Conservation (phyloP, 1,284 basidiomycete genomes). For the Inonotus obliquus region DNA sequence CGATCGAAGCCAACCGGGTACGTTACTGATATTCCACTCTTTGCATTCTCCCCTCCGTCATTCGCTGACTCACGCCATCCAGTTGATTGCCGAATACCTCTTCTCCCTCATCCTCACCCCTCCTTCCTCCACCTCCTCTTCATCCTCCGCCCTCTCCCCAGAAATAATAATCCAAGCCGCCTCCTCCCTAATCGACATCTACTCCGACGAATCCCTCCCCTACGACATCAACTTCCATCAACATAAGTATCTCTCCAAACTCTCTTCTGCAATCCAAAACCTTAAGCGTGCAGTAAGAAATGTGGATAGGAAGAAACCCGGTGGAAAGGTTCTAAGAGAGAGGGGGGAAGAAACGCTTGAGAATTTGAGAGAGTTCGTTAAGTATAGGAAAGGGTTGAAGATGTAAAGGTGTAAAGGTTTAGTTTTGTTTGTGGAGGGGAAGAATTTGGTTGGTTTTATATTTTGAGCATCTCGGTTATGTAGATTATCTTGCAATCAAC, state of each 20-base stretch:
- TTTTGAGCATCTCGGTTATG: too few relatives aligned
- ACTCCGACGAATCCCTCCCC: slow-evolving; percentile 81
- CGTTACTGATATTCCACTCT: slow-evolving; percentile 21
- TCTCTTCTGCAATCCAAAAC: slow-evolving; percentile 50
- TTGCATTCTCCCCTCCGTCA: slow-evolving; percentile 13
- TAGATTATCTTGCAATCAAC: too few relatives aligned
- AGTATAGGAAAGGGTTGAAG: slow-evolving; percentile 68
- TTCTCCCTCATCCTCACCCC: slow-evolving; percentile 47
- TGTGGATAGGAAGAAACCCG: slow-evolving; percentile 53
- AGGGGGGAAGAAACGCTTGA: slow-evolving; percentile 74
- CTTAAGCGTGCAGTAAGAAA: slow-evolving; percentile 55
- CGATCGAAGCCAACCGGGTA: slow-evolving; percentile 70
- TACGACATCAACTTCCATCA: slow-evolving; percentile 83
- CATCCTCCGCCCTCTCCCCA: slow-evolving; percentile 41
- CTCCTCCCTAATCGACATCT: slow-evolving; percentile 91
- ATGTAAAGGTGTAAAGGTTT: slow-evolving; percentile 23
- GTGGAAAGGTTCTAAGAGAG: slow-evolving; percentile 49
- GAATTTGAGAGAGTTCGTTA: slow-evolving; percentile 86
- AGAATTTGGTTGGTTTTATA: not conserved
- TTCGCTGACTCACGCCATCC: slow-evolving; percentile 10
- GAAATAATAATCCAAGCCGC: slow-evolving; percentile 79
- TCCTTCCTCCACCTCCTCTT: not conserved
- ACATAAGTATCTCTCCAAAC: slow-evolving; percentile 46
- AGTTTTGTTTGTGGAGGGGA: not conserved
- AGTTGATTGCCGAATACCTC: slow-evolving; percentile 69